These are phyloP conservation scores for Phytophthora litchii DNA, from an alignment of 352 stramenopile species.

Conservation along the genomic window DNA sequence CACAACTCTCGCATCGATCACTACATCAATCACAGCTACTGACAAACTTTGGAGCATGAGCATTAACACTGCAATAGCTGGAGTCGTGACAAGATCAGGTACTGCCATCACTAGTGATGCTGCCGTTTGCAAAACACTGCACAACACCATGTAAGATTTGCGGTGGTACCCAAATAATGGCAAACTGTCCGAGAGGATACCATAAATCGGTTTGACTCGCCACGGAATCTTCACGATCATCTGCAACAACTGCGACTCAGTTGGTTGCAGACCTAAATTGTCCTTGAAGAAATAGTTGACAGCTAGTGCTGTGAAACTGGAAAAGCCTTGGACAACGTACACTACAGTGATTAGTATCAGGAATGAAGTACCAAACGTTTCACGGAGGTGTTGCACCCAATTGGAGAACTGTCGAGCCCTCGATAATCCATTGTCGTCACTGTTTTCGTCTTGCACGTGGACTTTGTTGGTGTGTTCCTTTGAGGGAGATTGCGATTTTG, in stretches of 20 bases:
- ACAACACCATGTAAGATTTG: conserved; percentile 95
- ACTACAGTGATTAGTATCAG: conserved; percentile 78
- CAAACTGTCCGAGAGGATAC: conserved; percentile 95
- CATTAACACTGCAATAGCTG: conserved; percentile 54
- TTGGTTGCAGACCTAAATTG: conserved; percentile 92
- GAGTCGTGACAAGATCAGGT: conserved; percentile 58
- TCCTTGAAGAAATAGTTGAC: conserved; percentile 98
- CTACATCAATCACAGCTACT: conserved; percentile 96
- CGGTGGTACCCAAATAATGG: conserved; percentile 94
- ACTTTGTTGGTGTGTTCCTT: conserved; percentile 9
- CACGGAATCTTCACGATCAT: conserved; percentile 95
- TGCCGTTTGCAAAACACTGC: conserved; percentile 70
- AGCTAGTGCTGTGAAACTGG: conserved; percentile 91
- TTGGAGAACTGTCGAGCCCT: conserved; percentile 41
- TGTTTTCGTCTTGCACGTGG: conserved; percentile 2
- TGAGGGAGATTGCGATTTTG: conserved; percentile 2
- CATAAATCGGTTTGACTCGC: conserved; percentile 96
- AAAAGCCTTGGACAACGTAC: conserved; percentile 95
- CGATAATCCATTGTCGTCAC: conserved; percentile 22
- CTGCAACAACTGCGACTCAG: conserved; percentile 91
- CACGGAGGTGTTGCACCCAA: conserved; percentile 57
- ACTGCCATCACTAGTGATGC: conserved; percentile 66
- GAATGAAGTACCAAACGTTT: conserved; percentile 77
- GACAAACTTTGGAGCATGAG: conserved; percentile 88
- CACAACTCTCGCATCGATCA: conserved; percentile 96